phyloP scores from a whole-genome alignment of 192 early-diverging fungal species.

The Phycomyces nitens region DNA sequence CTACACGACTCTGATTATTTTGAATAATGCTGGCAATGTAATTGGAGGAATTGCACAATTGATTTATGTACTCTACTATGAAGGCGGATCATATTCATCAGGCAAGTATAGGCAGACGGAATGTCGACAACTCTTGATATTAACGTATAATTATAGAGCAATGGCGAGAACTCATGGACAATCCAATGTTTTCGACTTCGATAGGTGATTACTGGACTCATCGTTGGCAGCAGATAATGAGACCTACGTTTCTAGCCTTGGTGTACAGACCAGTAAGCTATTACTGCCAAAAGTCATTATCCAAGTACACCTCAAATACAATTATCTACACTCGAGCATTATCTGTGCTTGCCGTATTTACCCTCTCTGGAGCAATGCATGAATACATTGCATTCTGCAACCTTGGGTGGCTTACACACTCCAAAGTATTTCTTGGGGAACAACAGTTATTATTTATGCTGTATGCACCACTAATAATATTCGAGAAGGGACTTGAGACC shows the following conservation, averaged over 20 bases:
- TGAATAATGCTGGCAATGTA: conserved; percentile 2
- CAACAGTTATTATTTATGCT: conserved; percentile 13
- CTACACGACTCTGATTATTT: background rate
- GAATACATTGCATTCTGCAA: conserved; percentile 12
- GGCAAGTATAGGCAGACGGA: background rate
- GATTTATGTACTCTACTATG: background rate
- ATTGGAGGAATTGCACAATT: conserved; percentile 6
- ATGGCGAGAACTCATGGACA: conserved; percentile 10
- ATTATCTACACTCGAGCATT: background rate
- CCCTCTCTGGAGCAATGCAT: conserved; percentile 19
- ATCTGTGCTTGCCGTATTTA: conserved; percentile 16
- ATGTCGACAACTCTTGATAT: background rate
- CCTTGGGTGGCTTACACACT: conserved; percentile 3
- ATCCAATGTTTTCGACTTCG: conserved; percentile 16
- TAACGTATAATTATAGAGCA: conserved; percentile 15
- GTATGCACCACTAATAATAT: conserved; percentile 11
- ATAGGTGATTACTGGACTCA: conserved; percentile 15
- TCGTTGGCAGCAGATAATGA: conserved; percentile 22
- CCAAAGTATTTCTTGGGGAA: conserved; percentile 9
- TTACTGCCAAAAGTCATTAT: background rate
- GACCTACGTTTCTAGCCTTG: conserved; percentile 3
- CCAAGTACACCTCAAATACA: background rate
- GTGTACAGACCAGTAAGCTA: conserved; percentile 11
- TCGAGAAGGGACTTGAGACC: conserved; percentile 1
- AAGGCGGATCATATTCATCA: conserved; percentile 12